Evolutionary conservation across 768 basidiomycete genomes (phyloP), one percentile per base, ranked within the genome.

Genomic region (Phylloporus scabripes): DNA sequence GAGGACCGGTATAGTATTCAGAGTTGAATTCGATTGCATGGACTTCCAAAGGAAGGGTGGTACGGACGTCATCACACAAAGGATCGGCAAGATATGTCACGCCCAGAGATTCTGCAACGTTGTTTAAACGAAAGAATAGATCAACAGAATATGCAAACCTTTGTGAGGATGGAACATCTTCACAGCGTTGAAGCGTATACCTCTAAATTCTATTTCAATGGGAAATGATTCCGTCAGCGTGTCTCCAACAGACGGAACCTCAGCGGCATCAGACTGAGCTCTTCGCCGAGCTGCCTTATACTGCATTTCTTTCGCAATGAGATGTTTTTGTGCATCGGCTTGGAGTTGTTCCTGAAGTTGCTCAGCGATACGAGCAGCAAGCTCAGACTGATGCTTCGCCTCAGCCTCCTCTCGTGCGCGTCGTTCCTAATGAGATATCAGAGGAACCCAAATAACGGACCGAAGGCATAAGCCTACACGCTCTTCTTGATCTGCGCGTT

Each of bases 41-140:
- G 9, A 92, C 70, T 57, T 90, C 87, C 5, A 92, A 71, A 21
- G 83, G 80, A 14, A 80, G 65, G 2, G 75, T 74, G n/a, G 70
- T 70, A 50, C 76, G 70, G 14, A 78, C 70, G 52, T 83, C 79
- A 50, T 89, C 85, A 59, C 80, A 80, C 14, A 91, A 66, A 7
- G 89, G 88, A 51, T 89, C 87, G 0, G 86, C 88, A 47, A 81
- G 72, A 65, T 85, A 90, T 0, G 79, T 71, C 9, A 77, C 81
- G 1, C 85, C 87, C 26, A 89, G 69, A 37, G 73, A 75, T 41
- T 82, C 88, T 83, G 43, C 31, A 17, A 49, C n/a, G 11, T 26
- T 15, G 24, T 29, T 45, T 47, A 9, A 46, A 37, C 15, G 8
- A 15, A 24, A n/a, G 17, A 8, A 17, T 10, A 33, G 2, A 43